phyloP scores from a whole-genome alignment of 768 basidiomycete genomes.

The Pisolithus sp. region DNA sequence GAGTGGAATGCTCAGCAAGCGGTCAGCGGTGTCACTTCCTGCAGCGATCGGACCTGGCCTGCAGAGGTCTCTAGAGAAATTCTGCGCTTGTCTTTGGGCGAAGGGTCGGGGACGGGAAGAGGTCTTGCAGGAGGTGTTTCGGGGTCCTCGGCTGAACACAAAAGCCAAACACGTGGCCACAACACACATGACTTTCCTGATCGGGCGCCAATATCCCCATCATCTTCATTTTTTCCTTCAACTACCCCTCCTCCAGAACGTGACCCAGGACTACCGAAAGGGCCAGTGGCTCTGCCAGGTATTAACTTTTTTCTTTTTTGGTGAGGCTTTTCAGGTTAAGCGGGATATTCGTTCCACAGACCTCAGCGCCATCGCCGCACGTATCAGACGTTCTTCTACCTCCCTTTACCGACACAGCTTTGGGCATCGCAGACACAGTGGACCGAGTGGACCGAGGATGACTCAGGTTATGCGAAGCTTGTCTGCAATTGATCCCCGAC shows the following conservation, averaged over 20 bases:
- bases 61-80: conserved; percentile 54
- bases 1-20: conserved; percentile 52
- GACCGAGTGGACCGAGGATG: conserved; percentile 9
- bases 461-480: conserved; percentile 20
- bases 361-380: conserved; percentile 8
- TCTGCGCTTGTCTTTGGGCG: conserved; percentile 41
- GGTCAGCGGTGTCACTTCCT: conserved; percentile 23
- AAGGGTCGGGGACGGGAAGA: conserved; percentile 7
- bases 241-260: conserved; percentile 16
- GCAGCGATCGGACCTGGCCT: conserved; percentile 43
- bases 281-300: conserved; percentile 25
- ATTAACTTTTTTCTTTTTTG: conserved; percentile 2
- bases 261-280: conserved; percentile 11
- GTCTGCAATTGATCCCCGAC: conserved; percentile 19
- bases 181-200: conserved; percentile 11
- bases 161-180: conserved; percentile 15
- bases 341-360: conserved; percentile 5
- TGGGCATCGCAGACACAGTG: conserved; percentile 11
- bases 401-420: conserved; percentile 18
- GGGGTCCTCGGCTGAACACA: conserved; percentile 20
- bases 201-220: conserved; percentile 14
- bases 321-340: not conserved
- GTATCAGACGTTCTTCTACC: conserved; percentile 6
- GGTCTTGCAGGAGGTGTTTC: conserved; percentile 5
- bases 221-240: conserved; percentile 28